phyloP scores from a whole-genome alignment of 2,329 filamentous ascomycete species.

The Ceratocystis colombiana region DNA sequence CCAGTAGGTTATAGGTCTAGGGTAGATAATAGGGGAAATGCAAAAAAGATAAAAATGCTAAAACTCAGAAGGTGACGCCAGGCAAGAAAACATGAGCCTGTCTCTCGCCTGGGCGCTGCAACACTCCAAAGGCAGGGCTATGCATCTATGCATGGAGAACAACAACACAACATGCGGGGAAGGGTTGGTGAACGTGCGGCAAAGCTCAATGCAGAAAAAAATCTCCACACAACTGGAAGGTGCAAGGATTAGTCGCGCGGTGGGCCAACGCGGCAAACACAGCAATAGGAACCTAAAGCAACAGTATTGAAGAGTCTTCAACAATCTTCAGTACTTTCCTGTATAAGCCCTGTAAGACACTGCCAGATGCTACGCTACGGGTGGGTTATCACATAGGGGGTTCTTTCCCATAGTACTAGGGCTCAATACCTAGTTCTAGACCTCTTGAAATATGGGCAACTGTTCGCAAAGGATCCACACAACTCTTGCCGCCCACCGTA shows the following conservation, averaged over 20 bases:
- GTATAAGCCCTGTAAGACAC: not conserved
- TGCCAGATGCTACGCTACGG: not conserved
- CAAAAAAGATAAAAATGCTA: not conserved
- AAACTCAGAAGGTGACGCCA: not conserved
- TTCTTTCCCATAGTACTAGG: not conserved
- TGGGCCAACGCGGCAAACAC: not conserved
- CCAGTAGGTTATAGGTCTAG: not conserved
- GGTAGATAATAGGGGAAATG: not conserved
- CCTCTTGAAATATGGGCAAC: not conserved
- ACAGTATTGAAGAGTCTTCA: not conserved
- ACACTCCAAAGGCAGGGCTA: not conserved
- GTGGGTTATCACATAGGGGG: not conserved
- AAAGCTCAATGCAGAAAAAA: not conserved
- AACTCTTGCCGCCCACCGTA: not conserved
- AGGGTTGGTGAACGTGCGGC: not conserved
- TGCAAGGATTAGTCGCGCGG: not conserved
- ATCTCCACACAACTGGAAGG: not conserved
- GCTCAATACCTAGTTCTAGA: not conserved
- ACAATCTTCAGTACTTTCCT: not conserved
- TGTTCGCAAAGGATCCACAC: not conserved
- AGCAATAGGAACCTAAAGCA: not conserved
- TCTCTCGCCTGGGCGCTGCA: not conserved
- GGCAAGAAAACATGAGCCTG: not conserved
- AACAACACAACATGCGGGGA: conserved; percentile 5
- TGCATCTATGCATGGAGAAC: not conserved